Evolutionary conservation across 1,284 basidiomycete genomes (phyloP).

Genomic region (Ganoderma lucidum): DNA sequence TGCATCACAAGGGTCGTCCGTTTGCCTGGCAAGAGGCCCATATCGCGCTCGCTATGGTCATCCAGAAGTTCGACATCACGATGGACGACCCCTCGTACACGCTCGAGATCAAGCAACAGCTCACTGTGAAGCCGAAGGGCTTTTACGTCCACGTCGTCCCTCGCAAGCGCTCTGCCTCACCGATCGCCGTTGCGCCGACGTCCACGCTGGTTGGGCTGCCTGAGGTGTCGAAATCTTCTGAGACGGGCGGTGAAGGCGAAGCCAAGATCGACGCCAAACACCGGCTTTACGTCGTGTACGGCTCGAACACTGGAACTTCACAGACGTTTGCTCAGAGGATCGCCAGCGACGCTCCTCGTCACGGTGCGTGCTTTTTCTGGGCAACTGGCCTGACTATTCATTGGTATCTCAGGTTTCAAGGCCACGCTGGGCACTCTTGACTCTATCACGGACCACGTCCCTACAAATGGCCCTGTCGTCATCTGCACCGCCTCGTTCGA

Average conservation of each 20-base stretch:
- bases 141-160: conserved; percentile 52
- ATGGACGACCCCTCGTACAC: conserved; percentile 53
- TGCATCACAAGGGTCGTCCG: conserved; percentile 44
- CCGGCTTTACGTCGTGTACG: conserved; percentile 53
- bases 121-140: conserved; percentile 57
- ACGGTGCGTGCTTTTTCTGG: conserved; percentile 41
- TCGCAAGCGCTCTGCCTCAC: conserved; percentile 35
- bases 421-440: conserved; percentile 53
- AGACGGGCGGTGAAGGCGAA: background rate
- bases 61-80: conserved; percentile 55
- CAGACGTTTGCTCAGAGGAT: conserved; percentile 59
- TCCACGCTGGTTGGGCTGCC: conserved; percentile 28
- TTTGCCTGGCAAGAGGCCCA: conserved; percentile 60
- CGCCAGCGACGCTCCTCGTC: conserved; percentile 47
- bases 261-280: conserved; percentile 29
- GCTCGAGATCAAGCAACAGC: conserved; percentile 52
- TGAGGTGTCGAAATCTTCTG: conserved; percentile 11
- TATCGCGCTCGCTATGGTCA: conserved; percentile 51
- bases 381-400: background rate
- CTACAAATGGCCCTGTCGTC: conserved; percentile 56
- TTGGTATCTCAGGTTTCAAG: conserved; percentile 47
- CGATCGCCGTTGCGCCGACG: conserved; percentile 25
- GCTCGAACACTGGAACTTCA: conserved; percentile 60
- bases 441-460: conserved; percentile 48
- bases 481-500: conserved; percentile 63